Base-by-base conservation (phyloP, 2,329 filamentous ascomycete genomes). In the Apiospora marii region DNA sequence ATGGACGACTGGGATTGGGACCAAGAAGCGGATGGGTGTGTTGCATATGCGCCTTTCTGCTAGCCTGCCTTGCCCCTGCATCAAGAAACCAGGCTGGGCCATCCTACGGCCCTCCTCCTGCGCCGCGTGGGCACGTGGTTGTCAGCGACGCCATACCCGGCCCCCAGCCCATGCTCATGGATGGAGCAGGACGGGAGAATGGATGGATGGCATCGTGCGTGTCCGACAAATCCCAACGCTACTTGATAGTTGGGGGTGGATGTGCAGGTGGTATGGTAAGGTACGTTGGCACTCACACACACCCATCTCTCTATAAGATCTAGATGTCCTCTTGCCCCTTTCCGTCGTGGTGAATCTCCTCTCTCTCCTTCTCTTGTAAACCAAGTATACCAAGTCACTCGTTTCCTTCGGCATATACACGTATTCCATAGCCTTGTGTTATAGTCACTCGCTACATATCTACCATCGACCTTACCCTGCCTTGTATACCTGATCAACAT, bases 311-410 rank as follows among this genome's bases (percentile, higher is more conserved):
- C 58, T 64, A 64, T 64, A 64, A 64, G 58, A 64, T 41, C 58
- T 41, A 2, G 58, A 46, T 64, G 30, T 68, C 44, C 46, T 51
- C 53, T 44, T 14, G 7, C 58, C 46, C 44, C 41, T 30, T 69
- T 46, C 43, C 58, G 30, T 61, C 53, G 16, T 61, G 53, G 22
- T 3, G 53, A 5, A 10, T 4, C 58, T 58, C 44, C 27, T 34
- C 27, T 53, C 48, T 24, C 30, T 58, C 46, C 49, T n/a, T 37
- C 58, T 51, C 43, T 44, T 53, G 49, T 30, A 68, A 70, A 53
- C 58, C 41, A 49, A 49, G 46, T 46, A 69, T 64, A 69, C 67
- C 58, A 64, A 43, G 58, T 67, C 67, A 69, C 67, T 69, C 67
- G 44, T 49, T 69, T 49, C 10, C 44, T 43, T 8, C 2, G 7